These are phyloP conservation scores for Coniochaeta ligniaria DNA, from an alignment of 2,329 filamentous ascomycete species.

Conservation along the genomic window DNA sequence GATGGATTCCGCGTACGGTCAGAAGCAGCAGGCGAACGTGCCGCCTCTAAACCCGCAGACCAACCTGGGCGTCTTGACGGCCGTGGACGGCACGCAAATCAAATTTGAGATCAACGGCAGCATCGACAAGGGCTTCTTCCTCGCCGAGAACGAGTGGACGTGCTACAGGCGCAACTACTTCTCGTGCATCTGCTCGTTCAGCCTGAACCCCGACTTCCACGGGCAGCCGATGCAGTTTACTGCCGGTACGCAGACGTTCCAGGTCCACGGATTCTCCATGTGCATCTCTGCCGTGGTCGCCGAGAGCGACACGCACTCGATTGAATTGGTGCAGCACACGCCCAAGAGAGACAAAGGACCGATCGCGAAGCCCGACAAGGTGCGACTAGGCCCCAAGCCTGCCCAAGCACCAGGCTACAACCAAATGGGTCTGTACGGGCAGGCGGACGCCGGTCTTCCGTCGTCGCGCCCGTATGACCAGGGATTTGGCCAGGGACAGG, in stretches of 20 bases:
- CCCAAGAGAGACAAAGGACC: constrained; percentile 88
- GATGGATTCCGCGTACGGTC: constrained; percentile 41
- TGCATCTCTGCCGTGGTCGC: constrained; percentile 78
- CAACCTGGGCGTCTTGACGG: constrained; percentile 54
- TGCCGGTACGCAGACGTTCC: constrained; percentile 44
- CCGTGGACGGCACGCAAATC: constrained; percentile 48
- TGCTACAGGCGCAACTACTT: constrained; percentile 93
- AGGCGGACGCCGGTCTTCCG: constrained; percentile 23
- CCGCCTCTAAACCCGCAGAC: constrained; percentile 46
- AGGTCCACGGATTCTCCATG: constrained; percentile 72
- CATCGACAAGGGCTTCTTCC: constrained; percentile 87
- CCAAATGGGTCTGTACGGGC: constrained; percentile 33
- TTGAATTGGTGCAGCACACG: constrained; percentile 84
- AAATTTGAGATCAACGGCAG: constrained; percentile 69
- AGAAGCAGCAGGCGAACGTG: constrained; percentile 34
- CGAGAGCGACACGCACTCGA: constrained; percentile 64
- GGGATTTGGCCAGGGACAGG: constrained; percentile 29
- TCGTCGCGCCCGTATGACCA: constrained; percentile 36
- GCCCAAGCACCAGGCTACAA: constrained; percentile 37
- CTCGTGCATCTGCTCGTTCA: constrained; percentile 71
- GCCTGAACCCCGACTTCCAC: constrained; percentile 40
- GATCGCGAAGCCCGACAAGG: constrained; percentile 63
- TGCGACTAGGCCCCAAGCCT: constrained; percentile 60
- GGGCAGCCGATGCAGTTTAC: constrained; percentile 43
- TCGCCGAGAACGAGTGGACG: constrained; percentile 76